phyloP scores from a whole-genome alignment of 768 basidiomycete species.

The Mycena rosella region DNA sequence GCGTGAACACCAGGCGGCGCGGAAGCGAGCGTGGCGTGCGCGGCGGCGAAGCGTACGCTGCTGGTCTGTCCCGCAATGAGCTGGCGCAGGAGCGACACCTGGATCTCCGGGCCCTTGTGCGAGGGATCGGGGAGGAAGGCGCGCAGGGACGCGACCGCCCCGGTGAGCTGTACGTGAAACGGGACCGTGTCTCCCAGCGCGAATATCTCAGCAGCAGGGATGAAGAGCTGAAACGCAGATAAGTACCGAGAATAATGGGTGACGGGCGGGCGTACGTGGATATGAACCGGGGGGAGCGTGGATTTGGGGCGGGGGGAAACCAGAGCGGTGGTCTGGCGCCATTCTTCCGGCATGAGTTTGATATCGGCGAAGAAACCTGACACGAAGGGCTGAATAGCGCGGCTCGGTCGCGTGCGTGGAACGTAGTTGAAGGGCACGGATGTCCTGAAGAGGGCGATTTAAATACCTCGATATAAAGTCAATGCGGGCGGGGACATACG shows the following conservation, averaged over 20 bases:
- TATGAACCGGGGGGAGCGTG: background rate
- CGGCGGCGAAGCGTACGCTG: background rate
- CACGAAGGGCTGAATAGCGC: constrained; percentile 1
- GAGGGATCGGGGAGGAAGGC: constrained; percentile 4
- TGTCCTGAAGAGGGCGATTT: background rate
- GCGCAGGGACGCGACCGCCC: constrained; percentile 3
- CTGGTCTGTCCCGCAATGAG: background rate
- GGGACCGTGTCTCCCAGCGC: constrained; percentile 11
- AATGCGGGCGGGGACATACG: background rate
- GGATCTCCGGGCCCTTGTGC: background rate
- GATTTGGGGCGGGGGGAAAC: constrained; percentile 8
- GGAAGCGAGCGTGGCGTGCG: background rate
- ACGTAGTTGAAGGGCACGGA: background rate
- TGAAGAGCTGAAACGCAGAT: constrained; percentile 3
- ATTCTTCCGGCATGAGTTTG: constrained; percentile 23
- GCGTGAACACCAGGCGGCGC: constrained; percentile 17
- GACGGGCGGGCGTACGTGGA: constrained; percentile 15
- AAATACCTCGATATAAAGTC: background rate
- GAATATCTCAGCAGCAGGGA: constrained; percentile 8
- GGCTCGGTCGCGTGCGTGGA: constrained; percentile 8
- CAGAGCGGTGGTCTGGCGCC: background rate
- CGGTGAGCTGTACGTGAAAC: constrained; percentile 17
- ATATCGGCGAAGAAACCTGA: constrained; percentile 13
- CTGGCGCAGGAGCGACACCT: constrained; percentile 20
- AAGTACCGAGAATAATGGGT: too few relatives aligned